Base-by-base conservation (phyloP, 2,329 filamentous ascomycete species). In the Fusarium robinianum region DNA sequence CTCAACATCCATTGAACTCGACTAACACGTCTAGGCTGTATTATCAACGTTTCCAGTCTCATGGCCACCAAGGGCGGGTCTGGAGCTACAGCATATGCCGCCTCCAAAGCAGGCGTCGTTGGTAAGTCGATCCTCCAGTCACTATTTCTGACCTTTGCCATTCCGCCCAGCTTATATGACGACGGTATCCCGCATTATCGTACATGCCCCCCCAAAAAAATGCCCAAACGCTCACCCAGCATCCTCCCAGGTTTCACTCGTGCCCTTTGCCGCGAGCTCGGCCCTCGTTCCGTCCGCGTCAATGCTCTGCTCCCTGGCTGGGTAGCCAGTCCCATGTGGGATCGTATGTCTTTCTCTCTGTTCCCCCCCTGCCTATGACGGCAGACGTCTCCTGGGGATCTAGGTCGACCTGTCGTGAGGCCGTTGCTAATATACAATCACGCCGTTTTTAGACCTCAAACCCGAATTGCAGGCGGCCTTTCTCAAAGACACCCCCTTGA, bases 271-370 rank as follows among this genome's bases (percentile, higher is more conserved):
- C 74, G 70, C 35, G 83, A 90, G 68, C 67, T 84, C 57, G 79
- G 79, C 37, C 69, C 73, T 48, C 72, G 74, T 33, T 78, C 78
- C 34, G 78, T 95, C 45, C 78, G 90, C 19, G 85, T 88, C 32
- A 95, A 95, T 69, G 85, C 85, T 18, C 81, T 95, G 53, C 72
- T 92, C 27, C 90, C 90, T 1, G 90, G 90, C 6, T 95, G 92
- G 72, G 84, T 95, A 55, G 75, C 87, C 43, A 92, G 88, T 31
- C 78, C 82, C 33, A 95, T 95, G 88, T 89, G 86, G 55, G 69
- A 78, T 64, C 74, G 88, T 91, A 69, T 69, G 72, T 67, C 39
- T 48, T 25, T 46, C 47, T 47, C 47, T 46, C 49, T 52, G 38
- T 43, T 35, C 37, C 43, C 36, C 39, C 43, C 39, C n/a, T 21